phyloP scores from a whole-genome alignment of 805 yeast genomes.

The Candida qinlingensis region DNA sequence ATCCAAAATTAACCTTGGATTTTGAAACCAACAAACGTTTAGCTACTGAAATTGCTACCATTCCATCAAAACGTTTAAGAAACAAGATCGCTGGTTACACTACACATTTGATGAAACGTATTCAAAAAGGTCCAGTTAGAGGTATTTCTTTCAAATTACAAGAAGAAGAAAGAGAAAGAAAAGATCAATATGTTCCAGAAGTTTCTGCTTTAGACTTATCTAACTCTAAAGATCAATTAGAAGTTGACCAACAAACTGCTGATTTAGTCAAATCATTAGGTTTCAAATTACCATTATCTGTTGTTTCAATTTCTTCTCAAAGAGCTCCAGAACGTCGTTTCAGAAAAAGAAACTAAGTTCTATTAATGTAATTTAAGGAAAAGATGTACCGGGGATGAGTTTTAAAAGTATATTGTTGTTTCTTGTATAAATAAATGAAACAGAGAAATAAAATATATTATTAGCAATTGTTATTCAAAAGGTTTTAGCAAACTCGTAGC shows the following conservation, averaged over 20 bases:
- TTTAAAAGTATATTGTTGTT: constrained; percentile 5
- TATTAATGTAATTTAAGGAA: constrained; percentile 8
- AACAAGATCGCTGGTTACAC: constrained; percentile 99
- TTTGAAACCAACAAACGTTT: constrained; percentile 99
- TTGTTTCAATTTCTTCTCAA: constrained; percentile 82
- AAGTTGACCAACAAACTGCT: constrained; percentile 95
- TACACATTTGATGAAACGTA: constrained; percentile 99
- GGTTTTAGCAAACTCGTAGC: not conserved
- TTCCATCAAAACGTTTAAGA: constrained; percentile 99
- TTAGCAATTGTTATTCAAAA: not conserved
- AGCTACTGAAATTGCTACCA: constrained; percentile 96
- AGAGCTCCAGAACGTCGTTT: constrained; percentile 84
- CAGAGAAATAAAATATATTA: constrained; percentile 8
- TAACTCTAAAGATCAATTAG: constrained; percentile 92
- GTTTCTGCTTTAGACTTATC: constrained; percentile 98
- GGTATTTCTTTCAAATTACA: constrained; percentile 99
- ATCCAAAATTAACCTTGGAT: constrained; percentile 99
- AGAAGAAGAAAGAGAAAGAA: constrained; percentile 99
- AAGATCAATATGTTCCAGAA: constrained; percentile 99
- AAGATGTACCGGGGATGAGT: constrained; percentile 1
- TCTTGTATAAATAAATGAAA: constrained; percentile 13
- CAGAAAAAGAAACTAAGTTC: constrained; percentile 77
- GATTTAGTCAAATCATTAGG: constrained; percentile 93
- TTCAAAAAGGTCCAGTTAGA: constrained; percentile 99
- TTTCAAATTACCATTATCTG: constrained; percentile 80